Evolutionary conservation across 2,329 filamentous ascomycete species (phyloP), one percentile per base, ranked within the genome.

Genomic region (Fusarium sp.): DNA sequence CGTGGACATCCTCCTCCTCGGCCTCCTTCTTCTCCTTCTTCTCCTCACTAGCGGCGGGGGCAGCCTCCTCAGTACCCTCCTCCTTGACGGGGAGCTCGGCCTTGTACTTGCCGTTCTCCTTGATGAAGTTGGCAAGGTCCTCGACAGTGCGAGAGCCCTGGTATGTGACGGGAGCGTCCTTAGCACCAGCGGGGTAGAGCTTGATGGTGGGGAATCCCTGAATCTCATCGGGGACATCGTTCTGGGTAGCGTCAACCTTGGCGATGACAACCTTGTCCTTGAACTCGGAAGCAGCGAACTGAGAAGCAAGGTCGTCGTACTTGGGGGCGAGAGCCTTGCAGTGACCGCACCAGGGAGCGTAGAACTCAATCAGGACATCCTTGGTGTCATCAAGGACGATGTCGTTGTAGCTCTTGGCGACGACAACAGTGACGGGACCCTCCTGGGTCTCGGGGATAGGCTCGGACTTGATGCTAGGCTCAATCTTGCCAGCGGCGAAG

Each of bases 131-230:
- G 79, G 93, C 91, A 67, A 99, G 89, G 81, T 98, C 96, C 86
- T 97, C 93, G 61, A 98, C 85, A 60, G 94, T 96, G 79, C 96
- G 94, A 73, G 91, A 89, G 77, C 96, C 96, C 73, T 87, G 88
- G 89, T 98, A 99, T 77, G 94, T 93, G 71, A 98, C 83, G 65
- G 96, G 93, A 75, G 90, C 86, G 79, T 88, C 87, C 91, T 99
- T 99, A 83, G 88, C 88, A 78, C 94, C 95, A 77, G 96, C 96
- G 73, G 93, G 90, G 92, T 90, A 99, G 75, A 99, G 90, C 90
- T 98, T 98, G 89, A 99, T 98, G 82, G 96, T 99, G 63, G 96
- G 96, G 92, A 99, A 99, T 73, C 96, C 96, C 83, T 93, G 90
- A 80, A 99, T 94, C 86, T 97, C 93, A 83, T 98, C 95, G 64